phyloP scores from a whole-genome alignment of 345 rosid species.

The Linum trigynum region DNA sequence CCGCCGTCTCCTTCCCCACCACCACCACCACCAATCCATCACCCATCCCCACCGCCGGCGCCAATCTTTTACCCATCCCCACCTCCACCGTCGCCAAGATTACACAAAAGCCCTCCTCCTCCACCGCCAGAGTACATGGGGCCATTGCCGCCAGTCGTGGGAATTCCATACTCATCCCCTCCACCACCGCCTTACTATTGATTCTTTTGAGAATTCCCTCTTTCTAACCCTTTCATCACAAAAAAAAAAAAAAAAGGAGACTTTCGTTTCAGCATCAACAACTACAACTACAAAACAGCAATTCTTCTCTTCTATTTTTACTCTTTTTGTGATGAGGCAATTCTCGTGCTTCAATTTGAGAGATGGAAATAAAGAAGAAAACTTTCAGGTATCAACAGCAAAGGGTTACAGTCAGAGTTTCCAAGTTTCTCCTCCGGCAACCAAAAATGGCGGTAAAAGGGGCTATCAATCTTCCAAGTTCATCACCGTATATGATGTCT shows the following conservation, averaged over 20 bases:
- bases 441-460: too few relatives aligned
- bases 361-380: not conserved
- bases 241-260: too few relatives aligned
- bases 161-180: slow-evolving; percentile 89
- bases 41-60: slow-evolving; percentile 28
- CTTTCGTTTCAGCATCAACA: not conserved
- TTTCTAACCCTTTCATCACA: slow-evolving; percentile 30
- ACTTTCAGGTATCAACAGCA: too few relatives aligned
- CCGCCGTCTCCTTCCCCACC: slow-evolving; percentile 33
- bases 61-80: slow-evolving; percentile 19
- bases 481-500: too few relatives aligned
- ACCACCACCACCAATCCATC: slow-evolving; percentile 8
- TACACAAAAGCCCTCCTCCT: slow-evolving; percentile 38
- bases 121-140: slow-evolving; percentile 69
- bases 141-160: slow-evolving; percentile 75
- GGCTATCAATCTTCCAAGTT: too few relatives aligned
- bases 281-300: too few relatives aligned
- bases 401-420: too few relatives aligned
- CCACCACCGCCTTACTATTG: slow-evolving; percentile 97
- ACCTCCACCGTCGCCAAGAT: slow-evolving; percentile 11
- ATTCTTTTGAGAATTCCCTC: slow-evolving; percentile 57
- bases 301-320: too few relatives aligned
- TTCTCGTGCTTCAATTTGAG: not conserved
- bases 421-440: too few relatives aligned
- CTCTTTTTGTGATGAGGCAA: too few relatives aligned